phyloP scores from a whole-genome alignment of 345 rosid genomes.

The Kandelia obovata region DNA sequence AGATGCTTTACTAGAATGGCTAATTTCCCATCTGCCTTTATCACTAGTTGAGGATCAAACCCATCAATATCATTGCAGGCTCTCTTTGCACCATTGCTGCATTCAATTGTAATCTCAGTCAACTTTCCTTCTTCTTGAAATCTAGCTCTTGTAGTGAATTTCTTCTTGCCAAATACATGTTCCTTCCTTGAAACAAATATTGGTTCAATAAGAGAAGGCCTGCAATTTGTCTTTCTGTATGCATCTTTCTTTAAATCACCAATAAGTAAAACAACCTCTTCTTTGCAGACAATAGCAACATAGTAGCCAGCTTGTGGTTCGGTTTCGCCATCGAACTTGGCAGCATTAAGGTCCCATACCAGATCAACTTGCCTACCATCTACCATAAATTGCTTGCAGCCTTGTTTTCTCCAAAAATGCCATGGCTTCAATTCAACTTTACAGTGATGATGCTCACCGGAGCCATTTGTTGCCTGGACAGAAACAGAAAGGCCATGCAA shows the following conservation, averaged over 20 bases:
- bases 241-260: slow-evolving; percentile 50
- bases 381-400: slow-evolving; percentile 40
- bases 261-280: slow-evolving; percentile 49
- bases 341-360: slow-evolving; percentile 55
- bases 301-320: slow-evolving; percentile 52
- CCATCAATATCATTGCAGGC: slow-evolving; percentile 7
- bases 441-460: slow-evolving; percentile 25
- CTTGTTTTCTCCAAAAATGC: slow-evolving; percentile 61
- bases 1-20: slow-evolving; percentile 46
- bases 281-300: slow-evolving; percentile 51
- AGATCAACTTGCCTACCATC: slow-evolving; percentile 37
- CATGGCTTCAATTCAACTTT: slow-evolving; percentile 56
- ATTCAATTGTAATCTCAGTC: slow-evolving; percentile 43
- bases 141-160: slow-evolving; percentile 37
- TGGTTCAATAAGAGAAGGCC: slow-evolving; percentile 52
- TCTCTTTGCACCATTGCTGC: slow-evolving; percentile 10
- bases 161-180: slow-evolving; percentile 51
- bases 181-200: slow-evolving; percentile 44
- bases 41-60: slow-evolving; percentile 41
- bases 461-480: slow-evolving; percentile 33
- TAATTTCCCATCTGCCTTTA: slow-evolving; percentile 43
- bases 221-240: slow-evolving; percentile 41
- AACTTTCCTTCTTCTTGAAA: slow-evolving; percentile 35
- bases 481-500: slow-evolving; percentile 47
- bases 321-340: slow-evolving; percentile 46